Conservation (phyloP, 164 flowering plant species). For the Sedum album region DNA sequence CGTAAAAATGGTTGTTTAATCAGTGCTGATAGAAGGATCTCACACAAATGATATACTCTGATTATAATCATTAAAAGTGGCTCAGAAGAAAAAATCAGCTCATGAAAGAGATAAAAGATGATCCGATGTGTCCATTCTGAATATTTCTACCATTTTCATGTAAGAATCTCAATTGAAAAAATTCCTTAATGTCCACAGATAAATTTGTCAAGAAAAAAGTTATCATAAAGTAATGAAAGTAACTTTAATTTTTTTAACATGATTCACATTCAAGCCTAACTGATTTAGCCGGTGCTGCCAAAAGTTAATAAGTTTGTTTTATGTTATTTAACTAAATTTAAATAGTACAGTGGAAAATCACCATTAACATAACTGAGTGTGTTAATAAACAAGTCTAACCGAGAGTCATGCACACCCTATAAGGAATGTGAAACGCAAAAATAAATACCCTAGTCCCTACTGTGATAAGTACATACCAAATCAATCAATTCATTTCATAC, state of each 20-base stretch:
- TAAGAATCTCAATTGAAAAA: background rate
- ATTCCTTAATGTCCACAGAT: background rate
- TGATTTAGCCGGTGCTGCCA: background rate
- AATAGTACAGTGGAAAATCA: no score
- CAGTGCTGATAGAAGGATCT: no score
- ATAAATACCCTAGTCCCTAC: background rate
- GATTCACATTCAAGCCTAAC: background rate
- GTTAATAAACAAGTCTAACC: background rate
- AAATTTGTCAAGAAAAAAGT: background rate
- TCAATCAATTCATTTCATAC: conserved; percentile 17
- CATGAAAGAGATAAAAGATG: background rate
- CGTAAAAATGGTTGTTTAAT: background rate
- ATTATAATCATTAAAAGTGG: background rate
- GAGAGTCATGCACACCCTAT: background rate
- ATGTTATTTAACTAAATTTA: background rate
- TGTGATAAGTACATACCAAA: background rate
- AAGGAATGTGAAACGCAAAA: background rate
- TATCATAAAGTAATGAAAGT: background rate
- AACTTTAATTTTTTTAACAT: background rate
- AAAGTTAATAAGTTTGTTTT: background rate
- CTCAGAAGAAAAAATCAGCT: background rate
- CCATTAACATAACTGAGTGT: background rate
- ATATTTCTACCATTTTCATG: background rate
- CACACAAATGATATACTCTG: background rate
- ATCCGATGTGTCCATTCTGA: background rate